Conservation (phyloP, 1,284 basidiomycete species). For the Phellopilus nigrolimitatus region DNA sequence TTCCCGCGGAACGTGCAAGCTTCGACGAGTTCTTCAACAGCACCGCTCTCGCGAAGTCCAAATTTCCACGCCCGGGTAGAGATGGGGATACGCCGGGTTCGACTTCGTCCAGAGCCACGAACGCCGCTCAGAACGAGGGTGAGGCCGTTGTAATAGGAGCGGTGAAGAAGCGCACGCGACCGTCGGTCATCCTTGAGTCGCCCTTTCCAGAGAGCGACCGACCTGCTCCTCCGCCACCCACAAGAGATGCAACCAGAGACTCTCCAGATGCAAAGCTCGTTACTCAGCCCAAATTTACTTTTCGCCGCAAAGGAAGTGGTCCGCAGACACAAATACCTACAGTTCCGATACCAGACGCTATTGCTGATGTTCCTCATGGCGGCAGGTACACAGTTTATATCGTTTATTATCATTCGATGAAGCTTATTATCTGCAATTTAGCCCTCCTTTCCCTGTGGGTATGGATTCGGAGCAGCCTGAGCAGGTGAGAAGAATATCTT, state of each 20-base stretch:
- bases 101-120: slow-evolving; percentile 22
- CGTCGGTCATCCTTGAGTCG: slow-evolving; percentile 1
- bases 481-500: slow-evolving; percentile 7
- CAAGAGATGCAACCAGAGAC: background rate
- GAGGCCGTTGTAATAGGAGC: slow-evolving; percentile 12
- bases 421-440: slow-evolving; percentile 1
- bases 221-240: slow-evolving; percentile 13
- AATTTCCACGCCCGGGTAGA: slow-evolving; percentile 52
- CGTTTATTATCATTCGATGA: background rate
- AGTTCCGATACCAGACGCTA: slow-evolving; percentile 10
- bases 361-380: slow-evolving; percentile 15
- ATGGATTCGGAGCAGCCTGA: slow-evolving; percentile 14
- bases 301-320: slow-evolving; percentile 10
- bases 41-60: slow-evolving; percentile 76
- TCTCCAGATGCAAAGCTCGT: slow-evolving; percentile 1
- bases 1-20: slow-evolving; percentile 79
- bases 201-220: slow-evolving; percentile 15
- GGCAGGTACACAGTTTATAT: slow-evolving; percentile 9
- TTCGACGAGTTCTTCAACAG: slow-evolving; percentile 93
- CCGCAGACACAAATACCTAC: background rate
- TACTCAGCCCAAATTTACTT: slow-evolving; percentile 9
- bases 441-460: slow-evolving; percentile 15
- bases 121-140: slow-evolving; percentile 10
- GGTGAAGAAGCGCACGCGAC: slow-evolving; percentile 4
- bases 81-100: slow-evolving; percentile 23